Evolutionary conservation across 345 rosid species (phyloP).

Genomic region (Trapa bicornis): DNA sequence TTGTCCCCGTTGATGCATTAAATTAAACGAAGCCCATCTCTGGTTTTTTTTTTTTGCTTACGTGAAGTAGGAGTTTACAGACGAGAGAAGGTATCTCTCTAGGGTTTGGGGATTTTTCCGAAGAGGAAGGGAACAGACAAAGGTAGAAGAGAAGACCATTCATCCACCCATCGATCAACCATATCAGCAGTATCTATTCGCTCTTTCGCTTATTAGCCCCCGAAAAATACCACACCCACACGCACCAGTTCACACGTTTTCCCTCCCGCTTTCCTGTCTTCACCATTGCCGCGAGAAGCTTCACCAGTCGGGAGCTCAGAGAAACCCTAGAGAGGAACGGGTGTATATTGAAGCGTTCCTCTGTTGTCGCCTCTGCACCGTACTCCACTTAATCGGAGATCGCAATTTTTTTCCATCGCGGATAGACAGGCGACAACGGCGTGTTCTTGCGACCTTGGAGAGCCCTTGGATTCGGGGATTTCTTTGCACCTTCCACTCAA

Average conservation of each 20-base stretch:
- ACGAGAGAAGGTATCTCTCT: no score
- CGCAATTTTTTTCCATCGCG: neutral
- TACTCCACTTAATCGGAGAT: neutral
- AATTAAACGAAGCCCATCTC: no score
- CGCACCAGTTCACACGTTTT: neutral
- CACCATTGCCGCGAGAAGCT: neutral
- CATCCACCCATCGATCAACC: no score
- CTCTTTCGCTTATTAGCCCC: neutral
- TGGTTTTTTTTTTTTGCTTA: no score
- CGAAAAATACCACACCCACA: neutral
- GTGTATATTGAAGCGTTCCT: neutral
- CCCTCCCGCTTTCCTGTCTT: neutral
- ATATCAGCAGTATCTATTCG: no score
- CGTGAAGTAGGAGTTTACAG: no score
- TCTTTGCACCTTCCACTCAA: neutral
- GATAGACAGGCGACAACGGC: neutral
- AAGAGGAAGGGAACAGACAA: neutral
- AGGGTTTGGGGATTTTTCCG: neutral
- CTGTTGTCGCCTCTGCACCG: no score
- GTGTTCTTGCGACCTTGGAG: neutral
- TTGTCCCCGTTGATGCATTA: no score
- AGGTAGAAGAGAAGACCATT: neutral
- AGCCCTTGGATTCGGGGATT: conserved; percentile 3
- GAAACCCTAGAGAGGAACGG: neutral
- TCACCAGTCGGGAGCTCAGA: neutral